Percentiles rank a stretch among this genome's conserved stretches.
phyloP scores from a whole-genome alignment of 805 yeast genomes.

The Myxozyma mucilagina region DNA sequence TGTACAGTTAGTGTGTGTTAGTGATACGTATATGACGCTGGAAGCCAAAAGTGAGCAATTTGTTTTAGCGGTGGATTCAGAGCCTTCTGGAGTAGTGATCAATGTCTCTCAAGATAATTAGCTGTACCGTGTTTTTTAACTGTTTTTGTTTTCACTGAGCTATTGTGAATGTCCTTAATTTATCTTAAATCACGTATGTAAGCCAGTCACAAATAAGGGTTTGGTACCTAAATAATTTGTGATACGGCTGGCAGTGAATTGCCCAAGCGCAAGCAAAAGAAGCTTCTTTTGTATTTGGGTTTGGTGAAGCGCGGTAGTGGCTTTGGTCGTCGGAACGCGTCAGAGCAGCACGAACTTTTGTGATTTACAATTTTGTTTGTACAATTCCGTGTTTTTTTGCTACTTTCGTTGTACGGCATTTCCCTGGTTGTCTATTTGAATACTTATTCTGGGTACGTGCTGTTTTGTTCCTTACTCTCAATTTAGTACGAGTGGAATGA shows the following conservation, averaged over 20 bases:
- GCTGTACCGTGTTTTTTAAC: not conserved
- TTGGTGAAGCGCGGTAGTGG: not conserved
- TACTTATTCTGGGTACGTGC: not conserved
- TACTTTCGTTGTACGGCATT: not conserved
- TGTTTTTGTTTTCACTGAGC: no score
- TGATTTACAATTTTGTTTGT: not conserved
- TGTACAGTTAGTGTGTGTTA: conserved; percentile 15
- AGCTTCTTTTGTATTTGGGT: not conserved
- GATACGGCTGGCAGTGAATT: not conserved
- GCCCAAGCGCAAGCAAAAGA: not conserved
- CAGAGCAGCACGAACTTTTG: not conserved
- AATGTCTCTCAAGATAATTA: not conserved
- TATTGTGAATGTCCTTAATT: not conserved
- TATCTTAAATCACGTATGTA: not conserved
- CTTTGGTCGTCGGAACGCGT: not conserved
- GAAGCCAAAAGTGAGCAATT: not conserved
- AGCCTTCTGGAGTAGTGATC: not conserved
- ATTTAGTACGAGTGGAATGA: no score
- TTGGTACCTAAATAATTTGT: not conserved
- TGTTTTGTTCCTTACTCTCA: not conserved
- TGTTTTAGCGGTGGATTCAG: not conserved
- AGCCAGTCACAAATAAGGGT: not conserved
- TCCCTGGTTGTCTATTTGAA: not conserved
- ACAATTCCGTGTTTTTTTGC: not conserved
- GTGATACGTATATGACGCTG: conserved; percentile 21